Evolutionary conservation across 73 alveolate genomes (phyloP).

Genomic region (Tetrahymena elliotti): DNA sequence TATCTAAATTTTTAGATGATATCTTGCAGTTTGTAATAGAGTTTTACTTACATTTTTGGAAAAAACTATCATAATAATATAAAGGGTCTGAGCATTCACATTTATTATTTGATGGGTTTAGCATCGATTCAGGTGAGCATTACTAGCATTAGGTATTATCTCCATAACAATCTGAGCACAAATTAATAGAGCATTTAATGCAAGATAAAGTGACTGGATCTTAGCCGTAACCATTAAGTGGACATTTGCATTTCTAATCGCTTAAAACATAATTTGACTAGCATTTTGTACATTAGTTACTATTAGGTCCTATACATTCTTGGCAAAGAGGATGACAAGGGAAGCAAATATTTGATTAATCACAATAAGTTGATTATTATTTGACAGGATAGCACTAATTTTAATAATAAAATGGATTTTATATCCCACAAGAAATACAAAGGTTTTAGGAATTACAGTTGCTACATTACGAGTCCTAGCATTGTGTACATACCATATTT

Average conservation of each 20-base stretch:
- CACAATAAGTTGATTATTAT: not conserved
- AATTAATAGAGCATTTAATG: not conserved
- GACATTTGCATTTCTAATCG: not conserved
- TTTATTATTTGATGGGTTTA: not conserved
- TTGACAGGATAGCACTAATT: not conserved
- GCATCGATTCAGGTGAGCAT: not conserved
- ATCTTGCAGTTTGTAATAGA: not conserved
- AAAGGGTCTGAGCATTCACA: not conserved
- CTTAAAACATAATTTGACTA: not conserved
- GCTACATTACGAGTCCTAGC: not conserved
- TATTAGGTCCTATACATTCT: not conserved
- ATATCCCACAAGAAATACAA: not conserved
- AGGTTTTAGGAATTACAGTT: not conserved
- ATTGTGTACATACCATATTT: not conserved
- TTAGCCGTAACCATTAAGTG: not conserved
- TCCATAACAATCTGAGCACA: not conserved
- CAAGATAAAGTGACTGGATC: not conserved
- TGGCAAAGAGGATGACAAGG: not conserved
- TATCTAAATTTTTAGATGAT: not conserved
- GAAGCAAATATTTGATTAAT: not conserved
- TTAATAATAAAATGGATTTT: not conserved
- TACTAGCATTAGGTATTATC: not conserved
- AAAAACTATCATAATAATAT: not conserved
- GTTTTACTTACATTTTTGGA: not conserved
- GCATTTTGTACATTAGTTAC: not conserved